Evolutionary conservation across 176 grass and related monocot genomes (phyloP).

Genomic region (Rhipidocladum racemiflorum): DNA sequence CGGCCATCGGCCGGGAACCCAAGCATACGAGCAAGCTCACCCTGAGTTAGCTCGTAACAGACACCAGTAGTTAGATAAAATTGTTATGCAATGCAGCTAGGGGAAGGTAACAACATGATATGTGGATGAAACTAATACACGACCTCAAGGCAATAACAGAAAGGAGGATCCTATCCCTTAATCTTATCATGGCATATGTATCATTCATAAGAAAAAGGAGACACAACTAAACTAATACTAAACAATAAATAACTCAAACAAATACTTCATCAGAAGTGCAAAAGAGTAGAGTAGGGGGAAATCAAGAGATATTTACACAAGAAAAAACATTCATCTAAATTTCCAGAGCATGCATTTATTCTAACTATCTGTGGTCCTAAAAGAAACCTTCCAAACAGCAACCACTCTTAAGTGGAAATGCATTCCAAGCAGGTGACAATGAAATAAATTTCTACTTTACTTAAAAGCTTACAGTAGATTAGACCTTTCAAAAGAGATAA

Average conservation of each 20-base stretch:
- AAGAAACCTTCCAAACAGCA: slow-evolving; percentile 2
- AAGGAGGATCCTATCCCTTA: neutral
- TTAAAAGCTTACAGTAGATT: neutral
- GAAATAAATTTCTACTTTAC: neutral
- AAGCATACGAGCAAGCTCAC: no score
- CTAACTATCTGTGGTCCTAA: neutral
- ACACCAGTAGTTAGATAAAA: neutral
- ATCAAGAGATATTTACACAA: neutral
- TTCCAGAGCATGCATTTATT: neutral
- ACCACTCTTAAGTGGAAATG: neutral
- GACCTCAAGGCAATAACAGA: neutral
- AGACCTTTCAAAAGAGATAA: neutral
- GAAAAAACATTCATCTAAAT: neutral
- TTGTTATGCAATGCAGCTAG: neutral
- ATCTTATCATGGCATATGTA: neutral
- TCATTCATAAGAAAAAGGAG: neutral
- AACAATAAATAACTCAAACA: slow-evolving; percentile 15
- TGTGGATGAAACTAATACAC: neutral
- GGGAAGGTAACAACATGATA: neutral
- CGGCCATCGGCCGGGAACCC: no score
- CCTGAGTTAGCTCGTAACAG: no score
- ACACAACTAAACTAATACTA: neutral
- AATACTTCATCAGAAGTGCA: neutral
- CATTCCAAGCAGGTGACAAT: neutral
- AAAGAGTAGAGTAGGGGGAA: neutral